Evolutionary conservation across 148 eudicot species (phyloP).

Genomic region (Silene latifolia): DNA sequence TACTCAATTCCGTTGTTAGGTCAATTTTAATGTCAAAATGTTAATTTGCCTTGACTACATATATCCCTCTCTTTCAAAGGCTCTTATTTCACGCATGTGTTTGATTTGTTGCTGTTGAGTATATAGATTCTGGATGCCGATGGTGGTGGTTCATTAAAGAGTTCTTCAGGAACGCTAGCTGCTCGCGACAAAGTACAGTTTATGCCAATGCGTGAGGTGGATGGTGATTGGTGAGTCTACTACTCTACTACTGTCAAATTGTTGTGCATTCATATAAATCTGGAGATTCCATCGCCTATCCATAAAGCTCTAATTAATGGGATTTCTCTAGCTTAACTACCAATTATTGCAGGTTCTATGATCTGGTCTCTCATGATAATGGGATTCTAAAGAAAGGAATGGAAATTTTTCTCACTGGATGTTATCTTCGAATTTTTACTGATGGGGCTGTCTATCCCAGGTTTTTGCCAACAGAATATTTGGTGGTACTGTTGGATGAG

Average conservation of each 20-base stretch:
- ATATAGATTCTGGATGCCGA: conserved; percentile 10
- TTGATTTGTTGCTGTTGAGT: neutral
- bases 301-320: conserved; percentile 1
- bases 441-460: conserved; percentile 57
- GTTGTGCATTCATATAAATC: no score
- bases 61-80: no score
- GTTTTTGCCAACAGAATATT: conserved; percentile 86
- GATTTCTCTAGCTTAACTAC: neutral
- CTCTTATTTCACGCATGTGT: neutral
- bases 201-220: conserved; percentile 69
- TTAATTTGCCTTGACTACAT: no score
- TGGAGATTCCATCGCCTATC: no score
- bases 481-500: conserved; percentile 87
- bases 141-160: conserved; percentile 51
- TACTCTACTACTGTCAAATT: neutral
- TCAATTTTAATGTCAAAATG: neutral
- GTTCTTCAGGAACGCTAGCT: conserved; percentile 60
- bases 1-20: no score
- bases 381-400: conserved; percentile 88
- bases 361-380: conserved; percentile 59
- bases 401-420: conserved; percentile 86
- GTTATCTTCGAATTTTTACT: conserved; percentile 75
- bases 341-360: conserved; percentile 61
- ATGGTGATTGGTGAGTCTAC: conserved; percentile 37
- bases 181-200: conserved; percentile 72